A percentile compares a stretch with the other conserved stretches of the same genome.
Conservation (phyloP, 2,329 filamentous ascomycete genomes). For the Colletotrichum godetiae region DNA sequence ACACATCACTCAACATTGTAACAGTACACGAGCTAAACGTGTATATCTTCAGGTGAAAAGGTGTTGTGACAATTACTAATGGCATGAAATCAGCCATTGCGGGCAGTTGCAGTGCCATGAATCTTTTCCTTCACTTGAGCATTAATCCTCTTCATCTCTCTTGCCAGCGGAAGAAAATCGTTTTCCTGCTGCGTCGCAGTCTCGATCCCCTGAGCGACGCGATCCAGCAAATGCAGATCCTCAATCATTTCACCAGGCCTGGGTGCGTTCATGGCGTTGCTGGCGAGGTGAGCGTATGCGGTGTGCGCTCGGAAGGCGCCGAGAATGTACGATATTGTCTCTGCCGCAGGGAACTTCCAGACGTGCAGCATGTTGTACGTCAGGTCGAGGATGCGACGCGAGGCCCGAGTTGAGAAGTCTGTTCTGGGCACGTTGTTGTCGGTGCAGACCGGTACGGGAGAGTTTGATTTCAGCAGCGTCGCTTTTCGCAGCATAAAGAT, state of each 20-base stretch:
- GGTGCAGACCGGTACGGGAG: not conserved
- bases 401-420: constrained; percentile 2
- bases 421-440: constrained; percentile 20
- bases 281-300: constrained; percentile 16
- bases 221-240: constrained; percentile 15
- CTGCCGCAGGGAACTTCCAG: not conserved
- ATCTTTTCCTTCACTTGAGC: not conserved
- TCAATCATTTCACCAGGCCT: not conserved
- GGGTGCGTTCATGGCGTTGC: constrained; percentile 7
- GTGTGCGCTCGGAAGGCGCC: constrained; percentile 14
- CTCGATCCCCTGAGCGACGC: constrained; percentile 13
- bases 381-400: constrained; percentile 16
- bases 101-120: not conserved
- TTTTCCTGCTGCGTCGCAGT: constrained; percentile 1
- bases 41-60: not conserved
- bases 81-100: not conserved
- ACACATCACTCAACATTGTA: not conserved
- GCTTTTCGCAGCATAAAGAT: constrained; percentile 49
- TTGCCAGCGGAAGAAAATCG: constrained; percentile 16
- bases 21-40: not conserved
- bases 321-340: not conserved
- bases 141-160: constrained; percentile 16
- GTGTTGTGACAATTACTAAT: no score
- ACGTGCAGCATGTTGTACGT: constrained; percentile 15
- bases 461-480: constrained; percentile 5